Evolutionary conservation across 2,329 filamentous ascomycete species (phyloP).

Genomic region (Myrmaecium sp.): DNA sequence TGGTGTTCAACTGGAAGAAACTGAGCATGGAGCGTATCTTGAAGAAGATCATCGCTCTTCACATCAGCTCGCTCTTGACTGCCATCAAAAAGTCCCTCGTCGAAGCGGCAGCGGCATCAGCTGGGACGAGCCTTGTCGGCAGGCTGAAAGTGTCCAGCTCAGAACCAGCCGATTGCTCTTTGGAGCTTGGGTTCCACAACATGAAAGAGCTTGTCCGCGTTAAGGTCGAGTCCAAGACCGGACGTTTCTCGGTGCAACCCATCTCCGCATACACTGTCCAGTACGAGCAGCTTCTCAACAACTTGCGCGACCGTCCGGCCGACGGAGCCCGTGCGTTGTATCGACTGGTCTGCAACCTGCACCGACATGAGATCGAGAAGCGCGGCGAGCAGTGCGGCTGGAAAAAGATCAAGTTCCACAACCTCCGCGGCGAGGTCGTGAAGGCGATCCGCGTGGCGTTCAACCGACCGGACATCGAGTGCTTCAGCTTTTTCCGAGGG

Average conservation of each 20-base stretch:
- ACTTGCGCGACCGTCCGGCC: constrained; percentile 35
- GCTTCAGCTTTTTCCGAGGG: constrained; percentile 52
- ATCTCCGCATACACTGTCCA: constrained; percentile 21
- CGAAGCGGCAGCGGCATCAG: constrained; percentile 36
- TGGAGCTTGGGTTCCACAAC: constrained; percentile 55
- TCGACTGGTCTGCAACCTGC: constrained; percentile 41
- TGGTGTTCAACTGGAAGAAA: constrained; percentile 47
- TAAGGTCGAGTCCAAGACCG: constrained; percentile 60
- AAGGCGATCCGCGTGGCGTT: constrained; percentile 45
- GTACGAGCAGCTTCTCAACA: constrained; percentile 49
- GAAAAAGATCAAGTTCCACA: constrained; percentile 30
- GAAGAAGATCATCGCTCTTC: constrained; percentile 55
- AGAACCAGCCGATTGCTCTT: constrained; percentile 48
- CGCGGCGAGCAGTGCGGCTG: constrained; percentile 49
- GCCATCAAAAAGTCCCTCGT: constrained; percentile 46
- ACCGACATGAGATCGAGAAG: constrained; percentile 44
- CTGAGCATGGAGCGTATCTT: constrained; percentile 63
- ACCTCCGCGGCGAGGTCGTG: constrained; percentile 17
- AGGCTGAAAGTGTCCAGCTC: constrained; percentile 38
- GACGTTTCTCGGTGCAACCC: constrained; percentile 55
- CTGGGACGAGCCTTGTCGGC: constrained; percentile 40
- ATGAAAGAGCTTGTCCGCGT: constrained; percentile 39
- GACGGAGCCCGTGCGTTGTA: constrained; percentile 44
- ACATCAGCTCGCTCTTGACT: constrained; percentile 56
- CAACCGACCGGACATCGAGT: constrained; percentile 41